Evolutionary conservation across 2,329 filamentous ascomycete species (phyloP).

Genomic region (Beauveria medogensis): DNA sequence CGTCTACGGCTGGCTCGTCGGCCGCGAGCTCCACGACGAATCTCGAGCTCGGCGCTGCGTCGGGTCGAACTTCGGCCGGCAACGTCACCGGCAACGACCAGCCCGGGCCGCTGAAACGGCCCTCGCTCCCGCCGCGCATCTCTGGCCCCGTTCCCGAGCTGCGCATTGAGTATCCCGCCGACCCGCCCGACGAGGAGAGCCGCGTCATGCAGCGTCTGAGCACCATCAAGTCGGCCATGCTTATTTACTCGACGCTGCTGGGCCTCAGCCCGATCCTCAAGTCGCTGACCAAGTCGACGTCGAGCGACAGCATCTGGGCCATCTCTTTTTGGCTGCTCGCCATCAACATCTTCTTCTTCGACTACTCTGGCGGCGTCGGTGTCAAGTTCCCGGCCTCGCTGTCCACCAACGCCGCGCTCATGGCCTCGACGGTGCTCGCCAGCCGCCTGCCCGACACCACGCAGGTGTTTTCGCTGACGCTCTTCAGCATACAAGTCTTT

Average conservation of each 20-base stretch:
- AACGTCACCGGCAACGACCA: not conserved
- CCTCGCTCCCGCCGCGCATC: not conserved
- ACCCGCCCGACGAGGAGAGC: slow-evolving; percentile 27
- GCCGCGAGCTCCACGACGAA: slow-evolving; percentile 41
- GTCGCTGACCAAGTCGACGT: slow-evolving; percentile 88
- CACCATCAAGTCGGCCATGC: slow-evolving; percentile 82
- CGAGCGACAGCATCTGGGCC: slow-evolving; percentile 93
- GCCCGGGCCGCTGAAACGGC: not conserved
- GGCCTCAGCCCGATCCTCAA: slow-evolving; percentile 93
- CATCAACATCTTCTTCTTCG: slow-evolving; percentile 97
- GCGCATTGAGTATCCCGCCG: slow-evolving; percentile 13
- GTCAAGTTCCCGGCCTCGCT: slow-evolving; percentile 63
- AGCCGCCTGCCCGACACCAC: slow-evolving; percentile 82
- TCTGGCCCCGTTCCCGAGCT: not conserved
- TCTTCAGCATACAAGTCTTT: slow-evolving; percentile 97
- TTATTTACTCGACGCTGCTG: slow-evolving; percentile 88
- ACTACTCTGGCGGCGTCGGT: slow-evolving; percentile 69
- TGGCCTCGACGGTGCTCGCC: slow-evolving; percentile 91
- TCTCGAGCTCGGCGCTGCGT: slow-evolving; percentile 19
- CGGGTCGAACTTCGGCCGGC: not conserved
- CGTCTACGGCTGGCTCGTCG: slow-evolving; percentile 20
- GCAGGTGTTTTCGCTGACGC: slow-evolving; percentile 87
- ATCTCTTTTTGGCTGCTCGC: slow-evolving; percentile 87
- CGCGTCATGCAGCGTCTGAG: slow-evolving; percentile 51
- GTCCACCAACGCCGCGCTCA: slow-evolving; percentile 91